These are phyloP conservation scores for Syncephalastrum contaminatum DNA, from an alignment of 371 early-diverging fungal genomes.

Conservation along the genomic window DNA sequence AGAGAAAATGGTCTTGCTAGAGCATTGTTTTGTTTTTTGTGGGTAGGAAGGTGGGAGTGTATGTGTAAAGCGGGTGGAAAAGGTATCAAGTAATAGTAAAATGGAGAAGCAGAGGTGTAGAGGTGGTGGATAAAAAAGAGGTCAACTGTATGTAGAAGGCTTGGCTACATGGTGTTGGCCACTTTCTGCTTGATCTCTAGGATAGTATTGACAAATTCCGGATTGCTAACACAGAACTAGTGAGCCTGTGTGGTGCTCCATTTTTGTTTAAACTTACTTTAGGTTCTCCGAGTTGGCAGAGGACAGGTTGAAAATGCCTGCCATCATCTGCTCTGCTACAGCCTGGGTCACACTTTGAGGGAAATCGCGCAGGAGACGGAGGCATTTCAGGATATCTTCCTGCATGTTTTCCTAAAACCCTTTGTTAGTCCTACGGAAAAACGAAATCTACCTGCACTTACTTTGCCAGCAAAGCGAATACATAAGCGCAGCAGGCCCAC, in stretches of 20 bases:
- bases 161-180: constrained; percentile 30
- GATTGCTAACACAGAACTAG: constrained; percentile 21
- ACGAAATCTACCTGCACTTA: constrained; percentile 18
- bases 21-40: too few species aligned
- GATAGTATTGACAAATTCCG: constrained; percentile 45
- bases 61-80: too few species aligned
- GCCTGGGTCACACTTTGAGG: constrained; percentile 66
- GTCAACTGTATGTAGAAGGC: too few species aligned
- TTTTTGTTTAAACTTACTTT: constrained; percentile 27
- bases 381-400: constrained; percentile 60
- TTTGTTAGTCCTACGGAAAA: too few species aligned
- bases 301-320: constrained; percentile 69
- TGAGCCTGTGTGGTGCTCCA: background rate
- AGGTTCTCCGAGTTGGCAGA: constrained; percentile 46
- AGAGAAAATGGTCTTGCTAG: too few species aligned
- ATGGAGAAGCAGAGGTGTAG: too few species aligned
- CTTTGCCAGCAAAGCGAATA: constrained; percentile 69
- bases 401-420: constrained; percentile 59
- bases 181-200: constrained; percentile 50
- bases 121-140: too few species aligned
- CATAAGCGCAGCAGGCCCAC: constrained; percentile 74
- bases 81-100: too few species aligned
- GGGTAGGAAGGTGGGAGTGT: too few species aligned
- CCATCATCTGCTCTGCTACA: constrained; percentile 80
- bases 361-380: constrained; percentile 61